Evolutionary conservation across 108 stramenopile genomes (phyloP).

Genomic region (Stephanodiscus minutulus): DNA sequence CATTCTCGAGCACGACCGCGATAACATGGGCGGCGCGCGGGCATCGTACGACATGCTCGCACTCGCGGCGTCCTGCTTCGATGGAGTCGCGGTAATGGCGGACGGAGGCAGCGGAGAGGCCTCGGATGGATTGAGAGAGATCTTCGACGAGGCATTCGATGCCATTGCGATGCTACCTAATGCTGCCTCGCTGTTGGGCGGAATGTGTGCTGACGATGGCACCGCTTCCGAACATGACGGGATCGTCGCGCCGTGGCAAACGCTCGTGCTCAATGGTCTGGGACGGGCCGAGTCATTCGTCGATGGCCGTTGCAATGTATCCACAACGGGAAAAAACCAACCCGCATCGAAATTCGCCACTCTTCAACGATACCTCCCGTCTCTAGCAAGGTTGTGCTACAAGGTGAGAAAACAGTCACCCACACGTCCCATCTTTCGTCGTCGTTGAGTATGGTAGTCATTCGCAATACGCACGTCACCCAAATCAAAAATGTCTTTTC

Average conservation of each 20-base stretch:
- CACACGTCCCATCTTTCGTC: not conserved
- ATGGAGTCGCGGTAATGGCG: conserved; percentile 28
- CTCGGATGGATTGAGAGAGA: conserved; percentile 19
- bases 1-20: conserved; percentile 33
- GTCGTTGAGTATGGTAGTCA: too few species aligned
- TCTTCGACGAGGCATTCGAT: conserved; percentile 53
- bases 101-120: conserved; percentile 29
- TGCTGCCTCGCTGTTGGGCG: conserved; percentile 42
- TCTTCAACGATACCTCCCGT: conserved; percentile 39
- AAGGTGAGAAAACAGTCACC: conserved; percentile 29
- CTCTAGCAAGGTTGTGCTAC: conserved; percentile 48
- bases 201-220: not conserved
- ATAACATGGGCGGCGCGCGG: conserved; percentile 25
- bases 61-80: conserved; percentile 39
- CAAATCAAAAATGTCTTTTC: too few species aligned
- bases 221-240: conserved; percentile 1
- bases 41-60: conserved; percentile 32
- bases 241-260: conserved; percentile 20
- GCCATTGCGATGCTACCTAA: conserved; percentile 24
- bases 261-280: conserved; percentile 29
- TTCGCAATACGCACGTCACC: too few species aligned
- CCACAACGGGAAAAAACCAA: not conserved
- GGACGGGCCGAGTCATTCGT: conserved; percentile 31
- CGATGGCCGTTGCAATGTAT: conserved; percentile 24
- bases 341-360: conserved; percentile 27